Conservation (phyloP, 1,284 basidiomycete species). For the Omphalotus olearius region DNA sequence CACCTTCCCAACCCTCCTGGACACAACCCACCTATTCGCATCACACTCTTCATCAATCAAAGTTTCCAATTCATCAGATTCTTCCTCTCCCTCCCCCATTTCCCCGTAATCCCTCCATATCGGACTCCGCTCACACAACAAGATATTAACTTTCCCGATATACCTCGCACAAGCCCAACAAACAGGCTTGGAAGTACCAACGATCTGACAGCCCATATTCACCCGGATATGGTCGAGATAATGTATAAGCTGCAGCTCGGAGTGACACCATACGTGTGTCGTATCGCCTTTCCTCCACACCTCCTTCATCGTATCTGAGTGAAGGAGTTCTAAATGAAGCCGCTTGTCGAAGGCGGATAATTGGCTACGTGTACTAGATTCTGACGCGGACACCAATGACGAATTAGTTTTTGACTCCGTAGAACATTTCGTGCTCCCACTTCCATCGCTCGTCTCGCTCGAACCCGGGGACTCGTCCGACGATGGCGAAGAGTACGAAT, state of each 20-base stretch:
- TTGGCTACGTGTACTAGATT: neutral
- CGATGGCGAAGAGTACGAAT: neutral
- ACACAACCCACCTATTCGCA: constrained; percentile 7
- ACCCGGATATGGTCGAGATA: constrained; percentile 6
- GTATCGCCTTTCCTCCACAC: constrained; percentile 7
- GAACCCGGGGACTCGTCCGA: neutral
- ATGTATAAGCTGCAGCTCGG: constrained; percentile 14
- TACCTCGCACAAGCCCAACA: constrained; percentile 14
- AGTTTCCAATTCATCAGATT: neutral
- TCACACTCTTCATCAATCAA: neutral
- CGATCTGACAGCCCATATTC: constrained; percentile 1
- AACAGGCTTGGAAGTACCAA: constrained; percentile 14
- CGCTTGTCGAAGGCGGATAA: constrained; percentile 4
- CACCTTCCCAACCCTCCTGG: constrained; percentile 10
- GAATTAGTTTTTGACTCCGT: neutral
- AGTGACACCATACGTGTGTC: constrained; percentile 1
- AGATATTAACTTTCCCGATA: neutral
- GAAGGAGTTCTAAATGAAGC: constrained; percentile 10
- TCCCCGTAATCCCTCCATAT: neutral
- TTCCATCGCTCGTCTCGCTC: neutral
- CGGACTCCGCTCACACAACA: neutral
- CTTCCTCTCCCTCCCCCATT: neutral
- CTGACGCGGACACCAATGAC: neutral
- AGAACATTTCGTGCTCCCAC: neutral
- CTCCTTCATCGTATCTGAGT: constrained; percentile 8